phyloP scores from a whole-genome alignment of 371 early-diverging fungal genomes.

The Umbelopsis sp. region DNA sequence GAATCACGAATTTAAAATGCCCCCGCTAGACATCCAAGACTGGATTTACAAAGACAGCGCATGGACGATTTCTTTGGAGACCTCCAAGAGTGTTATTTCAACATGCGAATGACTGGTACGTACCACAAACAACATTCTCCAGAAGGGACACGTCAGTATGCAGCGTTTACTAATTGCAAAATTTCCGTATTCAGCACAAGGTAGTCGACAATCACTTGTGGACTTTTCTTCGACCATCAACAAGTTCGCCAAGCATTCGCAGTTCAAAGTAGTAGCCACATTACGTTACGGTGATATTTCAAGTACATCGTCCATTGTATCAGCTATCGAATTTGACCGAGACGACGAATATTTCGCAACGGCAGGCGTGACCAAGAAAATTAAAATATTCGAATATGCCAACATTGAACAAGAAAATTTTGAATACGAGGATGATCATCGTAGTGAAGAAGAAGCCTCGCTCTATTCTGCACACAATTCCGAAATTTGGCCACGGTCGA shows the following conservation, averaged over 20 bases:
- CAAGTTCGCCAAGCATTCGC: constrained; percentile 67
- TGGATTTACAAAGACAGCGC: constrained; percentile 33
- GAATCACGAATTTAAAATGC: background rate
- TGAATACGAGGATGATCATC: constrained; percentile 28
- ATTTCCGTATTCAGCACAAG: background rate
- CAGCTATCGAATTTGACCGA: constrained; percentile 90
- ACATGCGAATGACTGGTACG: background rate
- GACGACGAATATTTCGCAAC: constrained; percentile 92
- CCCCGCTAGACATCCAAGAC: background rate
- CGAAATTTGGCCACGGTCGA: constrained; percentile 13
- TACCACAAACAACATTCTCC: background rate
- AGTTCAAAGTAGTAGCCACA: constrained; percentile 71
- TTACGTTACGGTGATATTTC: constrained; percentile 76
- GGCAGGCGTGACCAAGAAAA: constrained; percentile 90
- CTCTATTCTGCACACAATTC: background rate
- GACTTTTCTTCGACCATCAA: constrained; percentile 69
- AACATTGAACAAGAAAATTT: constrained; percentile 50
- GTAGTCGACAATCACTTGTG: constrained; percentile 20
- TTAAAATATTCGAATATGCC: constrained; percentile 86
- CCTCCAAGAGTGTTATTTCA: constrained; percentile 71
- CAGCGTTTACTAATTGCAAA: too few species aligned
- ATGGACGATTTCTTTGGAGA: constrained; percentile 73
- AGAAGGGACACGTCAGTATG: too few species aligned
- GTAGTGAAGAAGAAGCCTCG: constrained; percentile 13
- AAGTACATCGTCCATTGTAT: constrained; percentile 79